Evolutionary conservation across 202 grass and related monocot species (phyloP).

Genomic region (Cymbopogon flexuosus): DNA sequence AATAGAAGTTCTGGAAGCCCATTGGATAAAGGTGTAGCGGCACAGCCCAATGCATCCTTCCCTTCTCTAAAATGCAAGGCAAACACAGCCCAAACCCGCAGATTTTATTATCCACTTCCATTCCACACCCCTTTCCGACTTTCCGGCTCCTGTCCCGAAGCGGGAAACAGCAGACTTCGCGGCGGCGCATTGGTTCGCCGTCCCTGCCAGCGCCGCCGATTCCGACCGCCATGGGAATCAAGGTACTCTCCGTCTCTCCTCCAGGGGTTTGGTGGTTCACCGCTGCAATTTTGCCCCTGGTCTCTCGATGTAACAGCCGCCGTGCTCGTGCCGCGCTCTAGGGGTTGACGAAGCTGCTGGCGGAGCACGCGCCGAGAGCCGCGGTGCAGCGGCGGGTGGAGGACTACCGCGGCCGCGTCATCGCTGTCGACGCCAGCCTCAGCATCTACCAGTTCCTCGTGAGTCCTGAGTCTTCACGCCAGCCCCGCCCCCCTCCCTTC

Average conservation of each 20-base stretch:
- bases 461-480: neutral
- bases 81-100: neutral
- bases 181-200: neutral
- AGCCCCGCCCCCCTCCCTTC: neutral
- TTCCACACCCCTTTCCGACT: neutral
- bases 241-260: slow-evolving; percentile 35
- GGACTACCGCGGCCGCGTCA: slow-evolving; percentile 63
- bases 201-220: neutral
- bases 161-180: slow-evolving; percentile 10
- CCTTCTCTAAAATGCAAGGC: too few relatives aligned
- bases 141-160: neutral
- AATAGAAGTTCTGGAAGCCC: too few relatives aligned
- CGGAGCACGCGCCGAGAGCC: slow-evolving; percentile 63
- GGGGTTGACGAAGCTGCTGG: slow-evolving; percentile 93
- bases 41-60: too few relatives aligned
- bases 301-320: neutral
- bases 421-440: slow-evolving; percentile 74
- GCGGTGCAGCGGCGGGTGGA: slow-evolving; percentile 56
- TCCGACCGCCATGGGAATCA: slow-evolving; percentile 63
- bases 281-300: neutral
- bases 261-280: neutral
- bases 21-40: too few relatives aligned
- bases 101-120: slow-evolving; percentile 25
- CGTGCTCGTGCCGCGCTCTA: slow-evolving; percentile 20
- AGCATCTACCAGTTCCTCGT: slow-evolving; percentile 94